These are phyloP conservation scores for Penicillium sp. DNA, from an alignment of 2,329 filamentous ascomycete species.

Conservation along the genomic window DNA sequence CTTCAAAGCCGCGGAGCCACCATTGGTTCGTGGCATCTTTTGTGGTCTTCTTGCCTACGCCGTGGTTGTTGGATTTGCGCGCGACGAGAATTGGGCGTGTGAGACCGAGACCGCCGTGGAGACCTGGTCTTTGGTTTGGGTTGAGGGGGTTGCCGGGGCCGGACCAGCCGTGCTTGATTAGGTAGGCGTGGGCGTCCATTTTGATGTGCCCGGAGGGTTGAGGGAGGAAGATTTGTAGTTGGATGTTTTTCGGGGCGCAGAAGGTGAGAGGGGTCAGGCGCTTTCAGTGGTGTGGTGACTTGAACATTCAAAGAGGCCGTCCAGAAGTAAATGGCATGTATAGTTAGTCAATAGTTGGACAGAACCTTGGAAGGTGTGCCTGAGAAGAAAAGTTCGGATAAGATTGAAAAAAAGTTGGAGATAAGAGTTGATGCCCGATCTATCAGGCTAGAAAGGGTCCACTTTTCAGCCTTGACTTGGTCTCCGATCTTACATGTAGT, in stretches of 20 bases:
- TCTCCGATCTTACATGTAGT: no score
- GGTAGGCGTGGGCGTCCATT: slow-evolving; percentile 84
- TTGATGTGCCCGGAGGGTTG: not conserved
- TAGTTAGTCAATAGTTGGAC: not conserved
- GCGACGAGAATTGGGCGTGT: slow-evolving; percentile 80
- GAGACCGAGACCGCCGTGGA: slow-evolving; percentile 71
- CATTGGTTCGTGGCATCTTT: slow-evolving; percentile 74
- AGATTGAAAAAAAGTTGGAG: slow-evolving; percentile 2
- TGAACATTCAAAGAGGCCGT: no score
- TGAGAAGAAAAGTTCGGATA: slow-evolving; percentile 8
- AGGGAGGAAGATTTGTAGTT: not conserved
- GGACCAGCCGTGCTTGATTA: slow-evolving; percentile 86
- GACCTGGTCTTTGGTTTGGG: slow-evolving; percentile 52
- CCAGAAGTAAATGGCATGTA: no score
- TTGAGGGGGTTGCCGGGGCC: slow-evolving; percentile 88
- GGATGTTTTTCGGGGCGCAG: not conserved
- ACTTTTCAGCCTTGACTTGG: no score
- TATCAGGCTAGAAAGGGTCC: not conserved
- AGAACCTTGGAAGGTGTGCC: not conserved
- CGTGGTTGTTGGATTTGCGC: slow-evolving; percentile 78
- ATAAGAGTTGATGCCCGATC: slow-evolving; percentile 2
- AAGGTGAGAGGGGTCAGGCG: no score
- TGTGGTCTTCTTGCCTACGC: slow-evolving; percentile 75
- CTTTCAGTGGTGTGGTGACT: no score
- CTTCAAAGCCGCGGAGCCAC: slow-evolving; percentile 96